Conservation (phyloP, 768 basidiomycete genomes). For the Auriscalpium microsporum region DNA sequence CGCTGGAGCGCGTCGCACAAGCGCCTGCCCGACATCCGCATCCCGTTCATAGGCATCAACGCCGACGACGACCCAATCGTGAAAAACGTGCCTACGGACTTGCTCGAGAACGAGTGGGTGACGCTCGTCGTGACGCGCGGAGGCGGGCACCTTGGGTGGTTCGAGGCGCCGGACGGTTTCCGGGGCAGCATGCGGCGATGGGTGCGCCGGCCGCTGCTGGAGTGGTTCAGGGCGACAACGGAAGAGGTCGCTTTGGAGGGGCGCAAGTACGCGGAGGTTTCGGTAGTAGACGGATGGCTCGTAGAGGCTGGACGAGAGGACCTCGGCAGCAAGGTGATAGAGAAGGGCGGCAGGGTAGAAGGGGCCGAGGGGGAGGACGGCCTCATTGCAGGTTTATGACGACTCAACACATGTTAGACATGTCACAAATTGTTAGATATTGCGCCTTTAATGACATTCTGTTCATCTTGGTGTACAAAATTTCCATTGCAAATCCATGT, state of each 20-base stretch:
- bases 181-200: conserved; percentile 36
- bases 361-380: conserved; percentile 3
- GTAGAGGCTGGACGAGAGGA: conserved; percentile 44
- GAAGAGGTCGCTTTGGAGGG: conserved; percentile 39
- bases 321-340: conserved; percentile 51
- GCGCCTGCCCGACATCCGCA: conserved; percentile 46
- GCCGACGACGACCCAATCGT: conserved; percentile 75
- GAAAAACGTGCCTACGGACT: conserved; percentile 49
- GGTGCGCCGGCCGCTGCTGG: conserved; percentile 62
- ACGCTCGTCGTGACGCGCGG: conserved; percentile 51
- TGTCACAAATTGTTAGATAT: too few relatives aligned
- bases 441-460: too few relatives aligned
- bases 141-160: conserved; percentile 84
- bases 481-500: too few relatives aligned
- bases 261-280: conserved; percentile 26
- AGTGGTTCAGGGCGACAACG: conserved; percentile 57
- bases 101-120: conserved; percentile 41
- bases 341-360: conserved; percentile 32
- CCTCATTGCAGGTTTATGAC: conserved; percentile 9
- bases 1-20: conserved; percentile 51
- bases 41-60: conserved; percentile 72
- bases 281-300: conserved; percentile 44
- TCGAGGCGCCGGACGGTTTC: conserved; percentile 33
- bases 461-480: too few relatives aligned
- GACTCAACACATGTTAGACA: conserved; percentile 7